A percentile compares a stretch with the other conserved stretches of the same genome.
Evolutionary conservation across 176 grass and related monocot species (phyloP).

Genomic region (Melocanna baccifera): DNA sequence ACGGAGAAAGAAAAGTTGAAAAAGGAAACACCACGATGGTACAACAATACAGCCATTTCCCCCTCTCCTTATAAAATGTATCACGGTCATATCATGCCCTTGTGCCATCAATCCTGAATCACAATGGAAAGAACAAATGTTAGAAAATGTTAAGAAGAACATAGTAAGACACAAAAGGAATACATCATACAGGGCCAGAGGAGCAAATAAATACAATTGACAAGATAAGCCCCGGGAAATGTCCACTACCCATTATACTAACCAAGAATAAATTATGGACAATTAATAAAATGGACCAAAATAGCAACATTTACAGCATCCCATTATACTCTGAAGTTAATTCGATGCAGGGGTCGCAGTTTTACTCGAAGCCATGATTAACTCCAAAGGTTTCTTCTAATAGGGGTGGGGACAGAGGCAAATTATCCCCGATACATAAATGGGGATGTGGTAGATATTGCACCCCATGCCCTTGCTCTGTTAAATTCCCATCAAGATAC

Average conservation of each 20-base stretch:
- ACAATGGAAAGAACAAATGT: not conserved
- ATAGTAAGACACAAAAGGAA: not conserved
- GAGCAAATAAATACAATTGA: not conserved
- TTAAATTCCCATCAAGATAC: not conserved
- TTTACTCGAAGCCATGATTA: constrained; percentile 4
- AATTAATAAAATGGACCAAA: not conserved
- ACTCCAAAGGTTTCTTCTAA: constrained; percentile 2
- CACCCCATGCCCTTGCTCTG: not conserved
- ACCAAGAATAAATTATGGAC: not conserved
- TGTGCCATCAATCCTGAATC: constrained; percentile 42
- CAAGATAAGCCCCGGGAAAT: not conserved
- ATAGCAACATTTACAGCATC: not conserved
- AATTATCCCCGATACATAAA: not conserved
- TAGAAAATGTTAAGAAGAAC: constrained; percentile 1
- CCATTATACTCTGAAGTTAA: not conserved
- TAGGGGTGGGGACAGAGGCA: not conserved
- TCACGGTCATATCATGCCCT: not conserved
- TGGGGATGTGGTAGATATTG: not conserved
- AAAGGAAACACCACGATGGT: not conserved
- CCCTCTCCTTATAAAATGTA: not conserved
- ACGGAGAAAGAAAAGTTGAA: not conserved
- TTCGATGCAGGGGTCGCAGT: not conserved
- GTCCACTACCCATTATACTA: not conserved
- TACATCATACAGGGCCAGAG: not conserved
- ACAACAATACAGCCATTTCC: not conserved